Evolutionary conservation across 2,329 filamentous ascomycete species (phyloP).

Genomic region (Clonostachys chloroleuca): DNA sequence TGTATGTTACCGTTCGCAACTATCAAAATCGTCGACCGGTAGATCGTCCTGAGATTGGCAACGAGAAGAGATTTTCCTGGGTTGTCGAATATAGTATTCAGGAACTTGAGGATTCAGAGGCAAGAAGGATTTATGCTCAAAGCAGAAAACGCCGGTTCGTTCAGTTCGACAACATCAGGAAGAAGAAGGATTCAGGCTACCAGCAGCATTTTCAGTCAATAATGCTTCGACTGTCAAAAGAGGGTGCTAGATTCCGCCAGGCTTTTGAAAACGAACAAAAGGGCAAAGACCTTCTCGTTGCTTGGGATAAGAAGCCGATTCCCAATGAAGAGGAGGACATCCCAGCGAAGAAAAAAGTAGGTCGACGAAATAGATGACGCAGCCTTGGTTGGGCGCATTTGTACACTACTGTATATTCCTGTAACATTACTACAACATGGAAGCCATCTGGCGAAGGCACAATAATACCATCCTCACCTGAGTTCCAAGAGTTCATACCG

Average conservation of each 20-base stretch:
- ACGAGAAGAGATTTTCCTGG: constrained; percentile 47
- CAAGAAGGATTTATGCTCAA: constrained; percentile 28
- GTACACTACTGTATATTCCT: too few relatives aligned
- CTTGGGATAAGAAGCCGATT: constrained; percentile 31
- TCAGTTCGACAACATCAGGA: too few relatives aligned
- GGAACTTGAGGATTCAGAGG: constrained; percentile 47
- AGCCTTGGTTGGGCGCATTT: too few relatives aligned
- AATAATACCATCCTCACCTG: too few relatives aligned
- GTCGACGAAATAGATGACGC: too few relatives aligned
- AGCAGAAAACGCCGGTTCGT: background rate
- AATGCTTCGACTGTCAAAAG: constrained; percentile 32
- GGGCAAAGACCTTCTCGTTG: constrained; percentile 37
- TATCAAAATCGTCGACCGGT: constrained; percentile 64
- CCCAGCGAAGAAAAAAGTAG: too few relatives aligned
- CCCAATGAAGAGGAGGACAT: background rate
- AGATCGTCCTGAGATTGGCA: constrained; percentile 50
- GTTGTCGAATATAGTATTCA: constrained; percentile 72
- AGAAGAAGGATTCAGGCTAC: too few relatives aligned
- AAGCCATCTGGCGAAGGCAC: too few relatives aligned
- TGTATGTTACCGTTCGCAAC: constrained; percentile 70
- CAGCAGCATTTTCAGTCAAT: background rate
- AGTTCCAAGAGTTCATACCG: too few relatives aligned
- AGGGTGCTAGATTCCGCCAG: constrained; percentile 56
- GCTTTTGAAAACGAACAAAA: constrained; percentile 47
- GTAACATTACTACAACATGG: too few relatives aligned